Evolutionary conservation across 768 basidiomycete species (phyloP), one percentile per base, ranked within the genome.

Genomic region (Coprinellus micaceus): DNA sequence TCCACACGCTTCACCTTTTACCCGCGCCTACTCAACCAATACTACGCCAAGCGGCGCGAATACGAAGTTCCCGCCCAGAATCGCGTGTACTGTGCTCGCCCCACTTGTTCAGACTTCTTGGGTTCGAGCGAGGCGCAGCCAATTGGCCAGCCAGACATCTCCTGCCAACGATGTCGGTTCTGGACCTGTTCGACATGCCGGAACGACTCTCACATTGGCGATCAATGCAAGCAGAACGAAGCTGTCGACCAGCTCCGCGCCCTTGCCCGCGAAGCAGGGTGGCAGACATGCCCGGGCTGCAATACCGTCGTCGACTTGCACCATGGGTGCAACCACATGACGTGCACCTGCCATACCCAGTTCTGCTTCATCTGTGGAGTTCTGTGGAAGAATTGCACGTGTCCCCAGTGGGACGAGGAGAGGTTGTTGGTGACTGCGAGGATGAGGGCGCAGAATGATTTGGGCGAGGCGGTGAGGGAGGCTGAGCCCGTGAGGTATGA

Each of bases 301-400:
- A 62, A 73, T 4, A 69, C 74, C 15, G 73, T 87, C 47, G 75
- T 87, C 37, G 86, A 88, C 59, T 74, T 85, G 15, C 63, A 69
- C 17, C 61, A 72, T 4, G 85, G 86, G 0, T 87, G 86, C 58
- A 83, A 79, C 64, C 86, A 88, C 48, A 86, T 88, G 70, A 84
- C 78, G 13, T 88, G 85, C 58, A 73, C 76, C 21, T 85, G 84
- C 63, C 67, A 73, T 5, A 70, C 74, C 0, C 64, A 88, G 60
- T 87, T 88, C 66, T 88, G 86, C 61, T 87, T 89, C 63, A 48
- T 83, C 9, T 89, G 88, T 63, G 81, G 81, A 0, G 76, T 65
- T 26, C 71, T 58, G 10, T 89, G 87, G 87, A 87, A 83, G 68
- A 75, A 68, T 0, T 91, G 88, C 54, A 4, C 1, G 0, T 89